Evolutionary conservation across 495 filamentous ascomycete genomes (phyloP), one percentile per base, ranked within the genome.

Genomic region (Paragyromitra xinjiangensis): DNA sequence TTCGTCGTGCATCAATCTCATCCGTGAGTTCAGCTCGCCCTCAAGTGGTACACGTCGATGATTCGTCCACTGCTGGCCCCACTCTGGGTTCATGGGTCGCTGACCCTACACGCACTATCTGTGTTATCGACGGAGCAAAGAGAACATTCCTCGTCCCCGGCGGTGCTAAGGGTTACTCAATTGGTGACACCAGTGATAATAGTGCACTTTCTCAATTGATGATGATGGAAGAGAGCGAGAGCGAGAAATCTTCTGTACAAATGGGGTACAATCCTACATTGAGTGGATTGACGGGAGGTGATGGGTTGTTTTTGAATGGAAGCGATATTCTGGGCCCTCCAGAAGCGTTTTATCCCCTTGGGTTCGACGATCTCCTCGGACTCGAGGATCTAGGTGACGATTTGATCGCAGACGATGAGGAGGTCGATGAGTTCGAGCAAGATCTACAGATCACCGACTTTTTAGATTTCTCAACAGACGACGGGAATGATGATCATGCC

Each of bases 121-220:
- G 80, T 45, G 80, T 82, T 50, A 75, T 82, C 69, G 81, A 82
- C 29, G 81, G 81, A 71, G 65, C 77, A 16, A 82, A 82, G 22
- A 80, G 77, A 75, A 82, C 81, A 5, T 73, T 82, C 51, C 69
- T 82, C 26, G 62, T 82, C 48, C 81, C 81, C 9, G 64, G 59
- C 9, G 67, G 63, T 50, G 40, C 53, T 44, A 73, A 53, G 42
- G 56, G 58, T 9, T 77, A 68, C 9, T 70, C 69, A 48, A 39
- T 75, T 50, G 71, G 59, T 39, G 64, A 65, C 51, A 64, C 69
- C 11, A 67, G 53, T 39, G 64, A 69, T 50, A 59, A 42, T 14
- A 63, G 51, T 34, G 29, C 59, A 16, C 24, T 72, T 8, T 80
- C 81, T 50, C 64, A 70, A 45, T 24, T 72, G 16, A 53, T 82